Evolutionary conservation across 129 eudicot species (phyloP).

Genomic region (Chrysanthemum seticuspe): DNA sequence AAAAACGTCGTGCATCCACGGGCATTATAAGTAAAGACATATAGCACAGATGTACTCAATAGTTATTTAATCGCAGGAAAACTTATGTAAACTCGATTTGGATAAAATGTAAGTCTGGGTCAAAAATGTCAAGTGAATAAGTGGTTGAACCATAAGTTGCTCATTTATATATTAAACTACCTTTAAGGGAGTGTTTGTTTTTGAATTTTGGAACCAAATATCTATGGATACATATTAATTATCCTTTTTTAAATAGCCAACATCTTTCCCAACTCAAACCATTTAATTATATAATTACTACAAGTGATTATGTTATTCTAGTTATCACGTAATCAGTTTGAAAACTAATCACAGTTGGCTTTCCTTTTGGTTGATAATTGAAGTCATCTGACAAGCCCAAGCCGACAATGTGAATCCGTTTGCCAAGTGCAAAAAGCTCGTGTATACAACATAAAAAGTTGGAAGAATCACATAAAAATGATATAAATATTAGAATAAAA

Average conservation of each 20-base stretch:
- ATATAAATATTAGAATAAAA: no score
- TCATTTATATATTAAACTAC: no score
- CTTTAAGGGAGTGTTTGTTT: no score
- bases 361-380: not conserved
- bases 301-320: no score
- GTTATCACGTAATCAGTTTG: not conserved
- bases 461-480: slow-evolving; percentile 23
- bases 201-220: no score
- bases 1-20: no score
- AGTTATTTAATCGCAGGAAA: not conserved
- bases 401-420: slow-evolving; percentile 74
- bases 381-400: slow-evolving; percentile 72
- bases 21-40: no score
- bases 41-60: not conserved
- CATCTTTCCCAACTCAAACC: no score
- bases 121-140: not conserved
- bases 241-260: no score
- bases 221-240: no score
- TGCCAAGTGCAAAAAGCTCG: slow-evolving; percentile 98
- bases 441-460: slow-evolving; percentile 17
- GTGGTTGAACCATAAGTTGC: not conserved
- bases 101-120: not conserved
- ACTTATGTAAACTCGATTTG: not conserved
- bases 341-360: not conserved
- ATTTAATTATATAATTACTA: no score